These are phyloP conservation scores for Candida odintsovae DNA, from an alignment of 805 yeast species.

Conservation along the genomic window DNA sequence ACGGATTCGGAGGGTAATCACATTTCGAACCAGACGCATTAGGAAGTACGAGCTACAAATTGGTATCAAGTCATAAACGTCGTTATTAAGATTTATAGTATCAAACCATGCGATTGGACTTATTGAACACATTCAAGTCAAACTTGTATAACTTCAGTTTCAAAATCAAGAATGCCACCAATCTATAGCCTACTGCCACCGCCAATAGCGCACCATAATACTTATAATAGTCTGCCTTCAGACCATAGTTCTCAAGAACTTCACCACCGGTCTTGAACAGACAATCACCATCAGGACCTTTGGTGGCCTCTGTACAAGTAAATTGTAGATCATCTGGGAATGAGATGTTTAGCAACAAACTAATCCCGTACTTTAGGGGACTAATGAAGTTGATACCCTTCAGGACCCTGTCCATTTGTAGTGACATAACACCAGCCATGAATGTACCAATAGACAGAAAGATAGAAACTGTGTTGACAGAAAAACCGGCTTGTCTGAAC, in stretches of 20 bases:
- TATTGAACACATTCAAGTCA: conserved; percentile 13
- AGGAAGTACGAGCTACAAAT: too few species aligned
- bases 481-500: conserved; percentile 72
- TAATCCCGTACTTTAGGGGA: conserved; percentile 70
- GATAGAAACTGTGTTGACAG: conserved; percentile 65
- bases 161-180: conserved; percentile 28
- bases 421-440: conserved; percentile 82
- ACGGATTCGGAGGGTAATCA: too few species aligned
- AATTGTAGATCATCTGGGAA: conserved; percentile 39
- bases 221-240: conserved; percentile 25
- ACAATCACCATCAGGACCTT: conserved; percentile 39
- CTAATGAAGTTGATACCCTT: conserved; percentile 69
- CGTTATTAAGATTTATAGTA: not conserved
- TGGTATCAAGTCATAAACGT: not conserved
- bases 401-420: conserved; percentile 65
- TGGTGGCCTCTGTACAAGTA: conserved; percentile 34
- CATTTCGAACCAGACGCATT: too few species aligned
- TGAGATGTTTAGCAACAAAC: conserved; percentile 49
- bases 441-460: conserved; percentile 65
- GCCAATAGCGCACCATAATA: conserved; percentile 34
- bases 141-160: conserved; percentile 17
- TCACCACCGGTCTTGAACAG: conserved; percentile 46
- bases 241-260: conserved; percentile 45
- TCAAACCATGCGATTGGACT: not conserved
- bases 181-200: conserved; percentile 36